phyloP scores from a whole-genome alignment of 345 rosid species.

The Angophora floribunda region DNA sequence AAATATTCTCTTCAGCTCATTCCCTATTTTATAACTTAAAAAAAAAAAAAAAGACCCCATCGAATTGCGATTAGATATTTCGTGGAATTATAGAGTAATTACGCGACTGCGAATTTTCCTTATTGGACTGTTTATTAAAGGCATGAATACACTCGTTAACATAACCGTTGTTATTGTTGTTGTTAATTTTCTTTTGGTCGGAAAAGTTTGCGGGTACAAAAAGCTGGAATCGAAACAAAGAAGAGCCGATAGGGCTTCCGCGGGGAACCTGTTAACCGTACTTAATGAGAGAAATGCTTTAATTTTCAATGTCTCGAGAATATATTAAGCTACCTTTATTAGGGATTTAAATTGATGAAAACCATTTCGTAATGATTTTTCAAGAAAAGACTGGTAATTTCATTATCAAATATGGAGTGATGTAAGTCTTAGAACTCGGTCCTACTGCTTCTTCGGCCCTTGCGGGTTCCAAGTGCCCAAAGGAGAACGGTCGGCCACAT shows the following conservation, averaged over 20 bases:
- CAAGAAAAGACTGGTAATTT: not conserved
- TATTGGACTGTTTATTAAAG: rapidly evolving
- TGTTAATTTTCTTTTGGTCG: too few relatives aligned
- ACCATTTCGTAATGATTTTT: not conserved
- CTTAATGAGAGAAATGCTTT: not conserved
- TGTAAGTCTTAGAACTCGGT: not conserved
- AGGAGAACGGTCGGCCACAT: not conserved
- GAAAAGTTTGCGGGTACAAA: not conserved
- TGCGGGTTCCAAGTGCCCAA: not conserved
- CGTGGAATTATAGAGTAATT: not conserved
- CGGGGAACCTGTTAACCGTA: not conserved
- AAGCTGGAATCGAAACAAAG: not conserved
- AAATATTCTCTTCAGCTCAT: not conserved
- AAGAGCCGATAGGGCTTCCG: not conserved
- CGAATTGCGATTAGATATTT: not conserved
- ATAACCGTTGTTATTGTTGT: not conserved
- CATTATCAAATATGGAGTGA: not conserved
- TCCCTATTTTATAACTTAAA: not conserved
- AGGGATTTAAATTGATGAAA: not conserved
- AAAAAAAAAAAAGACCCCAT: too few relatives aligned
- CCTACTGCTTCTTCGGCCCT: not conserved
- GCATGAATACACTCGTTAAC: not conserved
- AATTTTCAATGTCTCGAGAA: not conserved
- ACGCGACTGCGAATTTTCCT: not conserved
- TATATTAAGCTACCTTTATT: not conserved